Conservation (phyloP, 2,329 filamentous ascomycete species). For the Cladophialophora immunda region DNA sequence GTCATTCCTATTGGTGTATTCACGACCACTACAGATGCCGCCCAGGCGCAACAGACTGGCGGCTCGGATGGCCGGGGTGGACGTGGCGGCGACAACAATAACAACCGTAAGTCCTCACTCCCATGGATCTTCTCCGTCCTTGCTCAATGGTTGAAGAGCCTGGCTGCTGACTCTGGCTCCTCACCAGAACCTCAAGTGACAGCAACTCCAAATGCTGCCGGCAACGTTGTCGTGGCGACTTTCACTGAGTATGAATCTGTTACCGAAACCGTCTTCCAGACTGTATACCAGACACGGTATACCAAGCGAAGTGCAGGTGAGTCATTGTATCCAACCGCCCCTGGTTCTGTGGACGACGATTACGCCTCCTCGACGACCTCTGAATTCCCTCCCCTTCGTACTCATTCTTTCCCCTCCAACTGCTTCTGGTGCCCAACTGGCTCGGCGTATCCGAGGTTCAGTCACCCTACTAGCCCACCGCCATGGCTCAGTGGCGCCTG, state of each 20-base stretch:
- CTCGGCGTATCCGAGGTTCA: not conserved
- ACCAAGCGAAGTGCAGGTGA: conserved; percentile 35
- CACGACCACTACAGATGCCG: conserved; percentile 10
- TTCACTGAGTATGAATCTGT: conserved; percentile 35
- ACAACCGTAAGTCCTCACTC: conserved; percentile 9
- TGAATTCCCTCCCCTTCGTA: not conserved
- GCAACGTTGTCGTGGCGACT: conserved; percentile 30
- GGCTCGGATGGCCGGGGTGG: conserved; percentile 3
- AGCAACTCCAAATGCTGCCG: conserved; percentile 18
- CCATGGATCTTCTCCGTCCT: not conserved
- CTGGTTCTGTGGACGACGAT: conserved; percentile 1
- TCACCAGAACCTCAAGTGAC: conserved; percentile 24
- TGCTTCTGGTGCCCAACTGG: conserved; percentile 4
- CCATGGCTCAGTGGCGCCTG: conserved; percentile 8
- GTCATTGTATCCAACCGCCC: conserved; percentile 16
- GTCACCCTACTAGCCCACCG: not conserved
- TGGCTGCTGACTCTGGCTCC: conserved; percentile 1
- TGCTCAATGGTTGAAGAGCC: not conserved
- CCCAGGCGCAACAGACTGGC: conserved; percentile 18
- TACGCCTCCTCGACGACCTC: conserved; percentile 5
- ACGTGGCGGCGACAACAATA: conserved; percentile 1
- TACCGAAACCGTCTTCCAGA: conserved; percentile 33
- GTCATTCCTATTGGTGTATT: conserved; percentile 32
- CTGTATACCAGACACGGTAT: conserved; percentile 34
- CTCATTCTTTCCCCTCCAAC: not conserved